phyloP scores from a whole-genome alignment of 164 flowering plant species.

The Umbellularia californica region DNA sequence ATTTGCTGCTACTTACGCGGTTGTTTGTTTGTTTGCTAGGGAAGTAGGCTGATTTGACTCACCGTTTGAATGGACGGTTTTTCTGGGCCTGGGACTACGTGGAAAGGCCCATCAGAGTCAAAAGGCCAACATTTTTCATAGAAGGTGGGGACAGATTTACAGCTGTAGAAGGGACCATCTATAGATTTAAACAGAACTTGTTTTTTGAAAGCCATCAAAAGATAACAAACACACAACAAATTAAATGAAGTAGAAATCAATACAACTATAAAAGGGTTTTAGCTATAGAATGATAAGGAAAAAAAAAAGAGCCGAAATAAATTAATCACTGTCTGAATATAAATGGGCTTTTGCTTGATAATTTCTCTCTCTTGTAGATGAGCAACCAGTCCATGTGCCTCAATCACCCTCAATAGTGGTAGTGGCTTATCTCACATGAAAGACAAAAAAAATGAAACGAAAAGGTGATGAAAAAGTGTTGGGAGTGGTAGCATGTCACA shows the following conservation, averaged over 20 bases:
- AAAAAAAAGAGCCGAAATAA: no score
- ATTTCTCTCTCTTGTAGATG: conserved; percentile 21
- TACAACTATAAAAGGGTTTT: no score
- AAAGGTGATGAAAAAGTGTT: conserved; percentile 13
- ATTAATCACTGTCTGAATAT: no score
- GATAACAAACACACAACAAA: no score
- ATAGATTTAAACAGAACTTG: no score
- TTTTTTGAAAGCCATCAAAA: no score
- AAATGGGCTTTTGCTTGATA: conserved; percentile 22
- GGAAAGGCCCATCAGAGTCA: neutral
- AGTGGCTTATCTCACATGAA: conserved; percentile 38
- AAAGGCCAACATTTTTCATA: neutral
- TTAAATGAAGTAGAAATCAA: no score
- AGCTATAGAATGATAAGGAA: no score
- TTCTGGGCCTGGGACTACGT: neutral
- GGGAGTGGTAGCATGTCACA: conserved; percentile 18
- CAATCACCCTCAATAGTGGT: conserved; percentile 35
- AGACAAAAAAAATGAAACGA: conserved; percentile 33
- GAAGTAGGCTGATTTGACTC: neutral
- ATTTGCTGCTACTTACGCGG: neutral
- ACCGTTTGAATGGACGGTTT: no score
- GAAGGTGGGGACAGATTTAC: neutral
- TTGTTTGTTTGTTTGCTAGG: neutral
- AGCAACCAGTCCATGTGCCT: conserved; percentile 44
- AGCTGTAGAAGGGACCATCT: no score